A percentile compares a stretch with the other conserved stretches of the same genome.
These are phyloP conservation scores for Fusarium graminum DNA, from an alignment of 2,329 filamentous ascomycete genomes.

Conservation along the genomic window DNA sequence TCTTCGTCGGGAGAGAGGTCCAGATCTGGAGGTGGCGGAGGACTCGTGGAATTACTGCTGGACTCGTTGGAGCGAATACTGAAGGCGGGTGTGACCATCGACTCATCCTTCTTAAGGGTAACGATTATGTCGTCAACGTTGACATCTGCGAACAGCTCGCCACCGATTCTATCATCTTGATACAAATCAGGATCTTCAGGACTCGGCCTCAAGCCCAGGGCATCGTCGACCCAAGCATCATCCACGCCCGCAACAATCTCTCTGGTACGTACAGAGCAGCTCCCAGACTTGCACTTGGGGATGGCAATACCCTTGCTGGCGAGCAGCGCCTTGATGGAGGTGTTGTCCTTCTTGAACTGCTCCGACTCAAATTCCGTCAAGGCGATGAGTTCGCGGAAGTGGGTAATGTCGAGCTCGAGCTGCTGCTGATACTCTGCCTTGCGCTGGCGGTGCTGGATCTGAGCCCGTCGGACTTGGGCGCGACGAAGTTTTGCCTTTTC, in stretches of 20 bases:
- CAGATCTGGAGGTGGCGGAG: constrained; percentile 36
- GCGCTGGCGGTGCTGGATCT: constrained; percentile 68
- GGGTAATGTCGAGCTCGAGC: constrained; percentile 65
- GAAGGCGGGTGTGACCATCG: constrained; percentile 59
- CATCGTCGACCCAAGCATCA: constrained; percentile 41
- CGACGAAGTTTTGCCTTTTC: constrained; percentile 63
- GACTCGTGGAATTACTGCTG: constrained; percentile 37
- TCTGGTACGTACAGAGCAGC: constrained; percentile 14
- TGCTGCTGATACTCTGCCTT: constrained; percentile 68
- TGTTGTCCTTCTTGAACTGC: constrained; percentile 59
- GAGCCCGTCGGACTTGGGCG: constrained; percentile 65
- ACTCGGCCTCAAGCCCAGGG: constrained; percentile 18
- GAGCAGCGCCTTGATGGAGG: constrained; percentile 56
- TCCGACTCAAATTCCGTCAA: constrained; percentile 56
- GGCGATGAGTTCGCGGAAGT: constrained; percentile 62
- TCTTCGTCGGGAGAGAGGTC: constrained; percentile 57
- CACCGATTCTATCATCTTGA: constrained; percentile 19
- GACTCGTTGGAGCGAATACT: constrained; percentile 54
- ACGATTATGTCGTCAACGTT: constrained; percentile 57
- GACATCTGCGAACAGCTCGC: constrained; percentile 53
- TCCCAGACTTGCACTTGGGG: constrained; percentile 21
- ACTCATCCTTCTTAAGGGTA: constrained; percentile 58
- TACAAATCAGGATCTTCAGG: constrained; percentile 3
- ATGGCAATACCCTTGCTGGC: constrained; percentile 44
- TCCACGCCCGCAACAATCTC: constrained; percentile 11